Evolutionary conservation across 2,329 filamentous ascomycete genomes (phyloP).

Genomic region (Colletotrichum limetticola): DNA sequence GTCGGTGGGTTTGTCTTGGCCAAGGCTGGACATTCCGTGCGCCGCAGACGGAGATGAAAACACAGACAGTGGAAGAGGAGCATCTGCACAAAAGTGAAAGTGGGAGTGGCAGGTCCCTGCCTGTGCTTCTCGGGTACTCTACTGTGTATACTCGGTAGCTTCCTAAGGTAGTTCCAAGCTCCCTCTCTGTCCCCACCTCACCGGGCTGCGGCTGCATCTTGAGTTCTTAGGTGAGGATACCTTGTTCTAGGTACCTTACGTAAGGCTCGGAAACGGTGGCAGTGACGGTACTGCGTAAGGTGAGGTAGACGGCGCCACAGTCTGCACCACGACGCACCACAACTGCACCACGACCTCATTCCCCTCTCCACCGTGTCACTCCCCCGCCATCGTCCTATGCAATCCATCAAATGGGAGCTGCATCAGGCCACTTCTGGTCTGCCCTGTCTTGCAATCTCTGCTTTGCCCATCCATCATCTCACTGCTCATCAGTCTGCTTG

Average conservation of each 20-base stretch:
- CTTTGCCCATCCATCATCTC: slow-evolving; percentile 8
- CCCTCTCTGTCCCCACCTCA: not conserved
- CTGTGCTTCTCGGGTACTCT: not conserved
- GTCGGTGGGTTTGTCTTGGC: slow-evolving; percentile 21
- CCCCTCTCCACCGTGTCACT: slow-evolving; percentile 16
- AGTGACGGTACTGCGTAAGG: not conserved
- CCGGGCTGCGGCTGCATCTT: not conserved
- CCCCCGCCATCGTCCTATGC: slow-evolving; percentile 33
- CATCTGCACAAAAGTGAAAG: not conserved
- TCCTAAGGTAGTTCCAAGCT: not conserved
- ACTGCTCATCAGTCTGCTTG: not conserved
- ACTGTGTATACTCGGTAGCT: not conserved
- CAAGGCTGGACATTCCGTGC: slow-evolving; percentile 27
- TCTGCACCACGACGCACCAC: not conserved
- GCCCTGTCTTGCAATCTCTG: slow-evolving; percentile 10
- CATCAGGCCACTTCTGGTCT: slow-evolving; percentile 32
- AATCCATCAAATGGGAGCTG: slow-evolving; percentile 25
- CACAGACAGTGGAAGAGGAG: not conserved
- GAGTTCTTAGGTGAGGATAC: too few species aligned
- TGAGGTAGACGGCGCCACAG: not conserved
- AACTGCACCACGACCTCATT: not conserved
- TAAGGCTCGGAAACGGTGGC: not conserved
- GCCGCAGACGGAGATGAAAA: not conserved
- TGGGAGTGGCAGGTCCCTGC: not conserved
- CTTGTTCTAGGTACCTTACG: not conserved